These are phyloP conservation scores for Mucuna pruriens DNA, from an alignment of 306 rosid genomes.

Conservation along the genomic window DNA sequence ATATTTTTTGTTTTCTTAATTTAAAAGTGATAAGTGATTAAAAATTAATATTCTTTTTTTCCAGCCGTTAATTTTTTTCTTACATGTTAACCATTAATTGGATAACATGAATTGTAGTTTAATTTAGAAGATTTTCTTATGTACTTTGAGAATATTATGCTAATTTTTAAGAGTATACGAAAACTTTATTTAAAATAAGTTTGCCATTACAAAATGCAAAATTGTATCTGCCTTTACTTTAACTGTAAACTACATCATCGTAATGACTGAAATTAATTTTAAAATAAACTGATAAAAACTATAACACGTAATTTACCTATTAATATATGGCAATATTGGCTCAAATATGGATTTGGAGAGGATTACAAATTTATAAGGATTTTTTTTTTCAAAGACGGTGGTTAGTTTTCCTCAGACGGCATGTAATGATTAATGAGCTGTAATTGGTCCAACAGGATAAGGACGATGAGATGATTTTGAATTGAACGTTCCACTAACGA, in stretches of 20 bases:
- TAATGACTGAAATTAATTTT: neutral
- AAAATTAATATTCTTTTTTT: too few relatives aligned
- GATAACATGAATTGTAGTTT: too few relatives aligned
- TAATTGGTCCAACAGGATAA: neutral
- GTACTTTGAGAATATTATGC: neutral
- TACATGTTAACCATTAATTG: too few relatives aligned
- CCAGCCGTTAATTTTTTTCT: too few relatives aligned
- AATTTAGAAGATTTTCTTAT: too few relatives aligned
- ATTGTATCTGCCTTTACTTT: neutral
- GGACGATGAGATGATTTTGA: neutral
- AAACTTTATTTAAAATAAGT: neutral
- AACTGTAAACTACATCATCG: neutral
- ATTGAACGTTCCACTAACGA: neutral
- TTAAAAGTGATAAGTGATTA: too few relatives aligned
- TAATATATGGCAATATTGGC: neutral
- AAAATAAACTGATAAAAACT: neutral
- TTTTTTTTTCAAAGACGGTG: neutral
- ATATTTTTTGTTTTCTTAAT: too few relatives aligned
- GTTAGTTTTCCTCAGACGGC: slow-evolving; percentile 5
- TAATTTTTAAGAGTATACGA: neutral
- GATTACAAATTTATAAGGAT: neutral
- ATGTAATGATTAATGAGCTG: neutral
- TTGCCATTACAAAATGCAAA: neutral
- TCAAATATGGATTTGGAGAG: neutral
- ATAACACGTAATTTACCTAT: neutral